Base-by-base conservation (phyloP, 805 yeast species). In the Yarrowia osloensis region DNA sequence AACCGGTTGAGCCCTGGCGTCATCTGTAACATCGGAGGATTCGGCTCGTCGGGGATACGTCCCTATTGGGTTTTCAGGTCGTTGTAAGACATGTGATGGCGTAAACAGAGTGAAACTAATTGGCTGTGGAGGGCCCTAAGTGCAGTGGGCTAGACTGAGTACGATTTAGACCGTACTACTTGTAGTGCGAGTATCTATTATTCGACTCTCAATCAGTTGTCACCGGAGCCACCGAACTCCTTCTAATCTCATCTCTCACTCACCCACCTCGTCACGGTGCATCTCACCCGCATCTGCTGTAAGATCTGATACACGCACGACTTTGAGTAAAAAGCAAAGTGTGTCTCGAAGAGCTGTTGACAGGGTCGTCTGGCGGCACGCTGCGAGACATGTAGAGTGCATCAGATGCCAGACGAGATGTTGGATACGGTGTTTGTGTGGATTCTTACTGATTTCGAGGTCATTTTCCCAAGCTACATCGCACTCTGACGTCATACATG, bases 231-330 rank as follows among this genome's bases (percentile, higher is more conserved):
- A n/a, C n/a, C n/a, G n/a, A n/a, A n/a, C n/a, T n/a, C n/a, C n/a
- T n/a, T 17, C 19, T 17, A n/a, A 37, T 37, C 9, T 15, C 2
- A 19, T 37, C 21, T n/a, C 21, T 39, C 19, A 39, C 11, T 22
- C 7, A 17, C 21, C 42, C 42, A 17, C 24, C 46, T 15, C 8
- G 5, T 22, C 49, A 21, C 17, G 6, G 9, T 6, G 6, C 50
- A 49, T 49, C 54, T n/a, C 54, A 5, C 54, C 24, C 54, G 54
- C 35, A 31, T 50, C 22, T 39, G 39, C 55, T 50, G 55, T 31
- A 50, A 50, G 55, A 50, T 50, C 37, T 50, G 55, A 50, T 50
- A 50, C 55, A 50, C 39, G 39, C 39, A n/a, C 54, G 24, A 6
- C 7, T 15, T 5, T 7, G 40, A 17, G 4, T 3, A 3, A 8